Evolutionary conservation across 306 rosid species (phyloP), one percentile per base, ranked within the genome.

Genomic region (Bauhinia variegata): DNA sequence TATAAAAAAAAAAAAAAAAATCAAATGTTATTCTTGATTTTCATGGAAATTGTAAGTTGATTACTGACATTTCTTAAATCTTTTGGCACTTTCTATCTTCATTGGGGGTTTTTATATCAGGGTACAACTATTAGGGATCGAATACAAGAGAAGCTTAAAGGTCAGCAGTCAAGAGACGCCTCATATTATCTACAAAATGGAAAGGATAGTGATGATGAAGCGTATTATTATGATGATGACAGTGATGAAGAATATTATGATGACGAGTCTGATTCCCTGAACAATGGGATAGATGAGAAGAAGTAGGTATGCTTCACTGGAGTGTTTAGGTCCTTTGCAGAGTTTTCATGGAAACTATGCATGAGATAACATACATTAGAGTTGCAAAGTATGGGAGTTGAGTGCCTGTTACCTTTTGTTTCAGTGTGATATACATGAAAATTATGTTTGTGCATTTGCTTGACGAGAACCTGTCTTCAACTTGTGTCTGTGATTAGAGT

Each of bases 81-180:
- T 42, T 74, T 39, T 36, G 18, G 31, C 41, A 28, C 19, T 28
- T 73, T 66, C 14, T 56, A 42, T 48, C 18, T 57, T 60, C 17
- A 11, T 16, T 30, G 74, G 82, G 52, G n/a, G n/a, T n/a, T n/a
- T 78, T 32, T 63, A 39, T 81, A 41, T 50, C 74, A 93, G 98
- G 98, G 98, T 49, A 93, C 97, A 1, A 96, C 98, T 46, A 93
- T 93, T 53, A 76, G 96, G 77, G 98, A 93, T 80, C 79, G 96
- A 67, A 90, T 93, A 79, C 99, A 93, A 82, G 99, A 90, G 89
- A 79, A 86, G 39, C 71, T 93, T 55, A 76, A 83, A 75, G 89
- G 88, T 48, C 95, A 82, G 56, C 92, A 75, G 68, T 33, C 85
- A 5, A 33, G 60, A 15, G 89, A 75, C n/a, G 44, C 62, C 12